These are phyloP conservation scores for Dioscorea cayenensis DNA, from an alignment of 116 monocot genomes.

Conservation along the genomic window DNA sequence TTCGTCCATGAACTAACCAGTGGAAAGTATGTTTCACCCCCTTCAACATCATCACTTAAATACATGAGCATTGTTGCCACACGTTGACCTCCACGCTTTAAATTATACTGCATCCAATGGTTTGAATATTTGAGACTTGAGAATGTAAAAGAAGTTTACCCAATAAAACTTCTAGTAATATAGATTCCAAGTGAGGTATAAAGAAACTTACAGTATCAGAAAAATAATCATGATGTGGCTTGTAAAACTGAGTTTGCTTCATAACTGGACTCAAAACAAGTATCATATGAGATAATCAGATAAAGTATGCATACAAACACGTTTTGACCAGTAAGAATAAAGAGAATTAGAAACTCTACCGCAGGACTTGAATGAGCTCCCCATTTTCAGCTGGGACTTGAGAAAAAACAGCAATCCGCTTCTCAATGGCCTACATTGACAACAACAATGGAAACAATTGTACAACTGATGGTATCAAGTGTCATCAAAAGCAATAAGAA, in stretches of 20 bases:
- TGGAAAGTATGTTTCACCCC: slow-evolving; percentile 93
- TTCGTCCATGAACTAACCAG: slow-evolving; percentile 29
- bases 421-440: slow-evolving; percentile 66
- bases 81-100: slow-evolving; percentile 74
- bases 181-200: not conserved
- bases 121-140: not conserved
- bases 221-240: slow-evolving; percentile 84
- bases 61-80: slow-evolving; percentile 94
- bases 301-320: not conserved
- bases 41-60: slow-evolving; percentile 85
- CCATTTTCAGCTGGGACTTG: slow-evolving; percentile 88
- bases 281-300: slow-evolving; percentile 11
- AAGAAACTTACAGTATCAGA: slow-evolving; percentile 59
- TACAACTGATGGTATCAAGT: not conserved
- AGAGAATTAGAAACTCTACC: slow-evolving; percentile 26
- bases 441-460: not conserved
- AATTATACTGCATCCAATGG: slow-evolving; percentile 50
- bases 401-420: slow-evolving; percentile 72
- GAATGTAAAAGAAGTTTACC: not conserved
- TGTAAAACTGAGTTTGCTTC: slow-evolving; percentile 67
- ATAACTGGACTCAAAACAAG: slow-evolving; percentile 43
- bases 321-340: not conserved
- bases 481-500: not conserved
- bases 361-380: slow-evolving; percentile 81
- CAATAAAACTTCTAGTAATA: not conserved